Conservation (phyloP, 2,329 filamentous ascomycete genomes). For the Chaetomium sp. region DNA sequence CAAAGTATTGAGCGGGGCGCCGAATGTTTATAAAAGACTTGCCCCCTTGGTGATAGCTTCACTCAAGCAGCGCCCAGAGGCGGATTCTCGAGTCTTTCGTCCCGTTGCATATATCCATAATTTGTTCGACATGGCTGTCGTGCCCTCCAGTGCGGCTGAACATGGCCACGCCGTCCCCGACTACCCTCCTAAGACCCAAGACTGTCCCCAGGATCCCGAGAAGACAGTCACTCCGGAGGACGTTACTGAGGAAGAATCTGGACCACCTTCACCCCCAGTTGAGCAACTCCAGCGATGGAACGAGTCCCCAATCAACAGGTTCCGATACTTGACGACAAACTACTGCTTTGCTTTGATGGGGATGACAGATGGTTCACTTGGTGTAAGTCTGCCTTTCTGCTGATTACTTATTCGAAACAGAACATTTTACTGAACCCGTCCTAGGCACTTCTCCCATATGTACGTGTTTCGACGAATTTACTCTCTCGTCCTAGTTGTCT, state of each 20-base stretch:
- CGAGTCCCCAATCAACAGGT: constrained; percentile 50
- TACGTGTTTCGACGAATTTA: constrained; percentile 24
- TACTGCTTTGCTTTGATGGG: constrained; percentile 60
- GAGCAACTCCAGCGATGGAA: constrained; percentile 54
- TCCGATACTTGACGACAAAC: constrained; percentile 52
- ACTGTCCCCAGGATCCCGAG: constrained; percentile 4
- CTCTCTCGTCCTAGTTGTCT: too few species aligned
- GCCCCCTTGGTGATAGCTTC: too few species aligned
- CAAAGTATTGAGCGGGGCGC: too few species aligned
- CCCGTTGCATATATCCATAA: too few species aligned
- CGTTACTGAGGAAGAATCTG: constrained; percentile 19
- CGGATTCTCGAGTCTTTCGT: too few species aligned
- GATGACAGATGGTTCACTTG: constrained; percentile 61
- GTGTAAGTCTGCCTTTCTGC: constrained; percentile 33
- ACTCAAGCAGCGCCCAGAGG: too few species aligned
- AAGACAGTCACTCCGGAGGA: constrained; percentile 6
- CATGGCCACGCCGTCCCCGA: too few species aligned
- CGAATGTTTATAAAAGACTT: too few species aligned
- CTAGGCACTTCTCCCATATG: constrained; percentile 34
- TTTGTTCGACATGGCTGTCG: too few species aligned
- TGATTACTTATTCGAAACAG: too few species aligned
- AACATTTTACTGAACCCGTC: too few species aligned
- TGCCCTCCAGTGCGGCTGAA: too few species aligned
- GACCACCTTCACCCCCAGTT: neutral
- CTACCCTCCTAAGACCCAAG: neutral